Base-by-base conservation (phyloP, 2,329 filamentous ascomycete species). In the Botryotinia calthae region DNA sequence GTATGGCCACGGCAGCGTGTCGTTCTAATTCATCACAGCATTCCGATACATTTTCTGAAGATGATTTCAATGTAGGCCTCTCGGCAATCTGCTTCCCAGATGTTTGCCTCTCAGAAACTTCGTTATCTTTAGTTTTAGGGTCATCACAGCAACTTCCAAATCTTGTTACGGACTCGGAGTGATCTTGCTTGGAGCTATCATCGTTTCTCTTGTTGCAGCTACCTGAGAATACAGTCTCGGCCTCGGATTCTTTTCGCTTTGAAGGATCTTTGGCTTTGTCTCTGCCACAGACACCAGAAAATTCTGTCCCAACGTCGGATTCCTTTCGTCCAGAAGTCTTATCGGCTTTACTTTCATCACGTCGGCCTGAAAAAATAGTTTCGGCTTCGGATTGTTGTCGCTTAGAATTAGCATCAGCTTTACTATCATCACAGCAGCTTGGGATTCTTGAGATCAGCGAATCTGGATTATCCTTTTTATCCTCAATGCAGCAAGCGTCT, bases 341-440 rank as follows among this genome's bases (percentile, higher is more conserved):
- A n/a, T 66, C 37, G n/a, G 20, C 25, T 51, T 67, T 56, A 18
- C 34, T 54, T 28, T 67, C 42, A 1, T 67, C 48, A 28, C 48
- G 56, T 10, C 6, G 20, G 12, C n/a, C 48, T 8, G 48, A 68
- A 56, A 68, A 56, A 25, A 25, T 31, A 4, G 37, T 68, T 56
- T 68, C 65, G 37, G 48, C 65, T 68, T 56, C 65, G 7, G 65
- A 68, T 18, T 56, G 10, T 31, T 68, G 48, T 31, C 65, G 65
- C 65, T 68, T 42, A 20, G 14, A 31, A 4, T 14, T 42, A 20
- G 9, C 40, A 9, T 34, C 28, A 20, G 34, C 34, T 2, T 48
- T 65, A 25, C n/a, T 34, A 18, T 71, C 58, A 44, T 51, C 72
- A 44, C 73, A 74, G 40, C 68, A 73, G 20, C 65, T 64, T 44